Base-by-base conservation (phyloP, 805 yeast genomes). In the Candida khao-thaluensis region DNA sequence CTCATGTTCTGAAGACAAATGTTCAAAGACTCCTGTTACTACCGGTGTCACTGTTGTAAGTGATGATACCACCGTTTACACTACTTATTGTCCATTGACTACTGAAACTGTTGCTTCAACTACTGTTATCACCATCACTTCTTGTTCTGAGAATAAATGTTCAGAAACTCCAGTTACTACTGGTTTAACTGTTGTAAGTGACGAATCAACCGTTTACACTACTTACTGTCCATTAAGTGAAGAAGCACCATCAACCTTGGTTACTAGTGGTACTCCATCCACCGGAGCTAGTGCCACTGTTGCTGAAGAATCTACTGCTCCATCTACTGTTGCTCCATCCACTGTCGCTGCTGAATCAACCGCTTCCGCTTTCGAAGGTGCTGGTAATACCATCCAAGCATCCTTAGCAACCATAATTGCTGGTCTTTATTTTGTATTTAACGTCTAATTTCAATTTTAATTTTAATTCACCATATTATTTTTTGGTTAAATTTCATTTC, bases 1-100 rank as follows among this genome's bases (percentile, higher is more conserved):
- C 22, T 61, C 69, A 17, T 67, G 72, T 46, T 41, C 53, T 5
- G 57, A 57, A 38, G 30, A 64, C 49, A 56, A 48, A 42, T 66
- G 72, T 48, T 21, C 51, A 7, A 32, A 37, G n/a, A 50, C 43
- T 26, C 49, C 66, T 12, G 53, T 55, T 32, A 64, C 71, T 35
- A 56, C 66, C 33, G 71, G 71, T 38, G 43, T 62, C 34, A 61
- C 64, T 27, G 59, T 69, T 7, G 60, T 47, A 5, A 43, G 53
- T 15, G 69, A 67, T 11, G 55, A 52, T 22, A 21, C 47, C n/a
- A 40, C 49, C 16, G 17, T 40, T 20, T 35, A 45, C 40, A 34
- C 50, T 12, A 38, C 49, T 12, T 41, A 32, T 31, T 49, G 54
- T 43, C 56, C 56, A 46, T 44, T 51, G 17, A 22, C 39, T 11